A percentile compares a stretch with the other conserved stretches of the same genome.
Conservation (phyloP, 176 grass and related monocot species). For the Ampelocalamus luodianensis region DNA sequence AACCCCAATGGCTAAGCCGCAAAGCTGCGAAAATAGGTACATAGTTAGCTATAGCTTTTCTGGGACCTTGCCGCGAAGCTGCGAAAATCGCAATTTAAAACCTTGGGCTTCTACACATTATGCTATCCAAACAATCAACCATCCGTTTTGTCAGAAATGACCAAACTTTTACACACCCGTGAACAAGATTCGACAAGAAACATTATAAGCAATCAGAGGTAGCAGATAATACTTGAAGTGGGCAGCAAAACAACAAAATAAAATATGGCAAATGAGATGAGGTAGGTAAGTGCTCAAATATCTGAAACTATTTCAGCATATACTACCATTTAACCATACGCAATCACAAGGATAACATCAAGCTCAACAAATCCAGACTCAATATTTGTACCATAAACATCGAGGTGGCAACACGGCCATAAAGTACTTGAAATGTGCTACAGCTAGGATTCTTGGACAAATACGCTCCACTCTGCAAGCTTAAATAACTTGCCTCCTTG, state of each 20-base stretch:
- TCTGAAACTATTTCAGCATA: conserved; percentile 19
- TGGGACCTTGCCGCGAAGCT: too few species aligned
- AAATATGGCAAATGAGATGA: not conserved
- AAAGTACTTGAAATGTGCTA: conserved; percentile 21
- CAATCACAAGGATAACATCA: not conserved
- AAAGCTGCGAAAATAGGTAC: too few species aligned
- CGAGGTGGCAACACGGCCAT: not conserved
- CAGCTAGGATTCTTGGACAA: not conserved
- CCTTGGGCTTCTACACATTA: too few species aligned
- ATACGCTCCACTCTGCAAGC: not conserved
- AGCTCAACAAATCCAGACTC: conserved; percentile 12
- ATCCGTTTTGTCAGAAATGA: not conserved
- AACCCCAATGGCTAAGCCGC: too few species aligned
- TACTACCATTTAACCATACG: not conserved
- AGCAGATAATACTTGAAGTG: not conserved
- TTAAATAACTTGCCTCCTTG: conserved; percentile 51
- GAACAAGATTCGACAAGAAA: not conserved
- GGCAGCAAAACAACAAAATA: not conserved
- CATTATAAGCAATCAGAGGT: not conserved
- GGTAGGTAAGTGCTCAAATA: not conserved
- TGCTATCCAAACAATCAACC: not conserved
- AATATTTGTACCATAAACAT: conserved; percentile 22
- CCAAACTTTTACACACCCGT: not conserved
- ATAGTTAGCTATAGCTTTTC: too few species aligned
- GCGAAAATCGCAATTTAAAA: too few species aligned